Base-by-base conservation (phyloP, 2,329 filamentous ascomycete genomes). In the Rhytidhysteron rufulum region DNA sequence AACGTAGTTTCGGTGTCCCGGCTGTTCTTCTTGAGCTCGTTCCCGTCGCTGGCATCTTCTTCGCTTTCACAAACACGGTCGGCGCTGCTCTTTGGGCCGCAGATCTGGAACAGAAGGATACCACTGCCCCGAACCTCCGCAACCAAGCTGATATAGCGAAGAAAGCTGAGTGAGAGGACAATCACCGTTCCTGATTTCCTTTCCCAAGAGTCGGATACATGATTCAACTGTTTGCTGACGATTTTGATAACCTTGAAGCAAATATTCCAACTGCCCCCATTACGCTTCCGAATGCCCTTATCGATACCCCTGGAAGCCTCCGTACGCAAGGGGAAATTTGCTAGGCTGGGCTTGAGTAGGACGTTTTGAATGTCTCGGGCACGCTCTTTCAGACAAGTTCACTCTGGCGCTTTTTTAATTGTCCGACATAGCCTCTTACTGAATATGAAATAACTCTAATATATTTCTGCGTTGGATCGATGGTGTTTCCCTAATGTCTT, bases 21-120 rank as follows among this genome's bases (percentile, higher is more conserved):
- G 85, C 88, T 4, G 88, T 86, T 34, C 67, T 93, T 1, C 74
- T 96, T 4, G 89, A 96, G 62, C 84, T 95, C 73, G 69, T 96
- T 2, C 91, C 91, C 0, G 70, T 96, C 45, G 80, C 77, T 5
- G 90, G 86, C 5, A 85, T 95, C 39, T 75, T 91, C 45, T 95
- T 95, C 58, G 78, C 85, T 1, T 96, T 94, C 63, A 95, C 89
- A 13, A 96, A 95, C 63, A 85, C 87, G 2, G 88, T 95, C 43
- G 91, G 89, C 6, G 91, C 90, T 39, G 91, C 91, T 6, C 70
- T 97, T n/a, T 96, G 89, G 89, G 90, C 91, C 30, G 86, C 88
- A 15, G 89, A 94, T 63, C 79, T 94, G 43, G 88, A 94, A 63
- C 42, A 60, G 40, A 46, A 45, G 24, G 47, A 49, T 40, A 61